Base-by-base conservation (phyloP, 371 early-diverging fungal genomes). In the Mortierella sp. region DNA sequence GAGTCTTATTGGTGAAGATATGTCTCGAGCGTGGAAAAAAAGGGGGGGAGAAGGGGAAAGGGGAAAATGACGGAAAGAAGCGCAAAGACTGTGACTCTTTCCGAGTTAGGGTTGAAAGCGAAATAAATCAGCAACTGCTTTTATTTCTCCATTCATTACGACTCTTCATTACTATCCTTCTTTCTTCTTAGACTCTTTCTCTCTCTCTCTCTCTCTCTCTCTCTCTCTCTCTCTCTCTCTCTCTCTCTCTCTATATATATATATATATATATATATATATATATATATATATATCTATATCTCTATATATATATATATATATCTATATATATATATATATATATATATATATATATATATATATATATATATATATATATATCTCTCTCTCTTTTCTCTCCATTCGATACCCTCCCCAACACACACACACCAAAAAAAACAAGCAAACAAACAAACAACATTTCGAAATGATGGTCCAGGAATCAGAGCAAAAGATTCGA, bases 401-500 rank as follows among this genome's bases (percentile, higher is more conserved):
- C 9, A 37, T 9, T n/a, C n/a, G n/a, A 37, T 3, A 37, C 9
- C 29, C 51, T 19, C 44, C 29, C n/a, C 16, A n/a, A 21, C 23
- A 18, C 53, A 52, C 14, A 14, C 29, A 77, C 68, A 71, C 56
- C 55, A 68, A 57, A 47, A 62, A 28, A 23, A 18, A 60, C 57
- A 63, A 28, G 68, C 66, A 44, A 55, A 63, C 12, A 76, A 68
- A 69, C 47, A 77, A 37, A 5, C 37, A 37, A 3, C 37, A 37
- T 37, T 37, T 37, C 37, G 9, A n/a, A n/a, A n/a, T 37, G 9
- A 37, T 37, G 37, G 9, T 9, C 37, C 37, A 37, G 9, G 9
- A 3, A 9, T 5, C 37, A 3, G 37, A 37, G 37, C 37, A 37
- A 37, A 37, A 37, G 64, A 72, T 77, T 65, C 64, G 72, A 72